Percentiles rank a stretch among this genome's conserved stretches.
Evolutionary conservation across 2,329 filamentous ascomycete genomes (phyloP).

Genomic region (Fusarium protoensiforme): DNA sequence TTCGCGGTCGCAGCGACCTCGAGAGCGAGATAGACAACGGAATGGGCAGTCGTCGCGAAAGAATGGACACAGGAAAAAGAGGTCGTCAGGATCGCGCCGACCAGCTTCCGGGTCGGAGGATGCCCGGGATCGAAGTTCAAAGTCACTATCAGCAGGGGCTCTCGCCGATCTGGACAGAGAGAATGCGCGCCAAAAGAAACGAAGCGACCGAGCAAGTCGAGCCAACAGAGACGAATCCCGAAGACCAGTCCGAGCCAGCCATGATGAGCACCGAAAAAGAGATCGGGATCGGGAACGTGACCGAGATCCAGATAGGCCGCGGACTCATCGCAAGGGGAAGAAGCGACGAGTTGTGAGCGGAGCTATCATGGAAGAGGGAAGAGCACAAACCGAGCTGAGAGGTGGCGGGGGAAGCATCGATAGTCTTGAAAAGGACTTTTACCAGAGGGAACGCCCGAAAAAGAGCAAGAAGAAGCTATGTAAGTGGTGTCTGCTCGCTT

Average conservation of each 20-base stretch:
- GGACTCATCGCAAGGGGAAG: conserved; percentile 54
- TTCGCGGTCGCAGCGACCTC: conserved; percentile 40
- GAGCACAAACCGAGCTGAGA: conserved; percentile 53
- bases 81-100: conserved; percentile 46
- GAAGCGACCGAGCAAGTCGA: conserved; percentile 29
- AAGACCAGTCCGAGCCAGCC: conserved; percentile 40
- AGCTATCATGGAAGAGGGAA: conserved; percentile 75
- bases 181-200: conserved; percentile 62
- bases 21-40: conserved; percentile 39
- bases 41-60: conserved; percentile 45
- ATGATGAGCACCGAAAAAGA: conserved; percentile 36
- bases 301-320: conserved; percentile 42
- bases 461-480: conserved; percentile 71
- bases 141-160: conserved; percentile 62
- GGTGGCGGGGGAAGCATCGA: conserved; percentile 56
- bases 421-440: conserved; percentile 60
- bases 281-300: conserved; percentile 39
- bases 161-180: conserved; percentile 73
- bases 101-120: conserved; percentile 49
- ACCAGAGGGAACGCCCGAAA: conserved; percentile 55
- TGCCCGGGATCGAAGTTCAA: conserved; percentile 42
- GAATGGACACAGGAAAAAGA: conserved; percentile 51
- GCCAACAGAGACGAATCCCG: conserved; percentile 43
- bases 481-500: conserved; percentile 48
- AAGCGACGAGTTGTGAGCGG: conserved; percentile 76